These are phyloP conservation scores for Excoecaria cochinchinensis DNA, from an alignment of 345 rosid genomes.

Conservation along the genomic window DNA sequence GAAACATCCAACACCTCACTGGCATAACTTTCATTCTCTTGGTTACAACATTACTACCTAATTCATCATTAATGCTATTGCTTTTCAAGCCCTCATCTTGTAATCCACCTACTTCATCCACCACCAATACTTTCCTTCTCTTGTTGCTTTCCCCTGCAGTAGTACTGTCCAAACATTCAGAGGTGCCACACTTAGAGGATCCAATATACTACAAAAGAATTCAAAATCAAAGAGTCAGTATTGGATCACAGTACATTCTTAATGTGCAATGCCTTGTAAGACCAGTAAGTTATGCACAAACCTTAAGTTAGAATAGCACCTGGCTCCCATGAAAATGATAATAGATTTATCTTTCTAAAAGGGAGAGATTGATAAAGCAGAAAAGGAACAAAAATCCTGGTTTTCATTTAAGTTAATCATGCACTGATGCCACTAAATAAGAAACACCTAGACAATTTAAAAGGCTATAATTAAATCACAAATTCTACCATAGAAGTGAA, in stretches of 20 bases:
- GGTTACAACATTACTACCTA: conserved; percentile 34
- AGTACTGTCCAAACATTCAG: conserved; percentile 27
- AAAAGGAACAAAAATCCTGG: not conserved
- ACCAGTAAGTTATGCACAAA: no score
- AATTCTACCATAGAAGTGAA: not conserved
- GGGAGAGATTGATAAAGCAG: not conserved
- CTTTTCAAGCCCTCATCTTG: conserved; percentile 19
- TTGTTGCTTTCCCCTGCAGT: conserved; percentile 31
- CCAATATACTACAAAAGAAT: conserved; percentile 40
- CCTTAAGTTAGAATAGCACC: not conserved
- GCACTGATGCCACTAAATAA: not conserved
- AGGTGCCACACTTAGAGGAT: conserved; percentile 24
- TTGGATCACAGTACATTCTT: not conserved
- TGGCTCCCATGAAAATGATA: not conserved
- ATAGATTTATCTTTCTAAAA: not conserved
- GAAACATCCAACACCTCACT: not conserved
- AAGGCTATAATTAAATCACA: not conserved
- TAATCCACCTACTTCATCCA: conserved; percentile 26
- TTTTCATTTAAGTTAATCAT: not conserved
- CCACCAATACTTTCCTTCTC: conserved; percentile 51
- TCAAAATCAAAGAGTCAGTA: not conserved
- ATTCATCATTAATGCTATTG: conserved; percentile 26
- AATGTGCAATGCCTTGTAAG: not conserved
- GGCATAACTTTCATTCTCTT: conserved; percentile 14
- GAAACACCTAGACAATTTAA: not conserved